Conservation (phyloP, 2,329 filamentous ascomycete species). For the Fusarium brevicatenulatum region DNA sequence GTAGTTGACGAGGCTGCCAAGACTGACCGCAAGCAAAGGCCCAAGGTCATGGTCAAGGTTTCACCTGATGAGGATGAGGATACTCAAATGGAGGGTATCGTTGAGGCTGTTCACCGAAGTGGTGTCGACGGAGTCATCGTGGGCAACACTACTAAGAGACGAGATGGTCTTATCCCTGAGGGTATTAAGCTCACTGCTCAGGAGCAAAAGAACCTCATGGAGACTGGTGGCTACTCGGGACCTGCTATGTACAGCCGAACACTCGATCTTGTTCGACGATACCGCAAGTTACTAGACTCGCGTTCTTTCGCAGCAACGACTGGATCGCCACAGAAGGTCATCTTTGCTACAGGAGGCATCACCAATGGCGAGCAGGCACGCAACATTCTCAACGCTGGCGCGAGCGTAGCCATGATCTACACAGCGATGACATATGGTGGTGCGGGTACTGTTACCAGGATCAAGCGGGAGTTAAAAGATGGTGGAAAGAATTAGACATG, state of each 20-base stretch:
- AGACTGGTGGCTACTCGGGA: conserved; percentile 90
- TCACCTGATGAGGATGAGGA: conserved; percentile 93
- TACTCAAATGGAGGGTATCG: conserved; percentile 86
- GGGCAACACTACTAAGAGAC: conserved; percentile 92
- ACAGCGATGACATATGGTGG: conserved; percentile 77
- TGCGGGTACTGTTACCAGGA: conserved; percentile 70
- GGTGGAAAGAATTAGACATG: conserved; percentile 44
- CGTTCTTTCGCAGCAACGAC: conserved; percentile 48
- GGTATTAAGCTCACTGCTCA: conserved; percentile 71
- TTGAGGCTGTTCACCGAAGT: conserved; percentile 81
- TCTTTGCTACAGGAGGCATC: conserved; percentile 95
- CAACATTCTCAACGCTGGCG: conserved; percentile 85
- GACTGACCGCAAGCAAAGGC: conserved; percentile 74
- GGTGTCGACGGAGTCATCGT: conserved; percentile 97
- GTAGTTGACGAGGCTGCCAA: conserved; percentile 82
- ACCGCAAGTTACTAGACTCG: conserved; percentile 74
- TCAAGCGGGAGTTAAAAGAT: conserved; percentile 70
- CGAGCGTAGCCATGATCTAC: conserved; percentile 91
- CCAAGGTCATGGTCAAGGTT: conserved; percentile 93
- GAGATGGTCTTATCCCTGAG: conserved; percentile 75
- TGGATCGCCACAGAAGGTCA: conserved; percentile 70
- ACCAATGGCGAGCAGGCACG: conserved; percentile 87
- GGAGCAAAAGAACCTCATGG: conserved; percentile 75
- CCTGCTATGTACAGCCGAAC: conserved; percentile 89
- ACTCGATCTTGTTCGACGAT: conserved; percentile 79